Evolutionary conservation across 75 land plant species (phyloP).

Genomic region (Pinus taeda): DNA sequence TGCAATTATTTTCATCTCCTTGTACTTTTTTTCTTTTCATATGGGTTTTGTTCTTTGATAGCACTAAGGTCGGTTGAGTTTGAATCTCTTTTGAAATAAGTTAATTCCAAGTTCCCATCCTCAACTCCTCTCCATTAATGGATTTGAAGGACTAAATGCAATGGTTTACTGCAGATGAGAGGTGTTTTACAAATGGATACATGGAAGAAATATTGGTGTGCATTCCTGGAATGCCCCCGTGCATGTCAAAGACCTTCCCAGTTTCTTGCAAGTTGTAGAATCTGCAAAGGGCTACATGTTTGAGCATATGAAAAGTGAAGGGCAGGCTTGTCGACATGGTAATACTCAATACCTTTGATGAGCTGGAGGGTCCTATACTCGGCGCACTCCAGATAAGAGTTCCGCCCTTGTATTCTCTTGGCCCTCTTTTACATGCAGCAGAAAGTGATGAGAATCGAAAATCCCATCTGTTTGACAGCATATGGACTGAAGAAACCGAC

Average conservation of each 20-base stretch:
- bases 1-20: neutral
- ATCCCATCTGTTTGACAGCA: too few relatives aligned
- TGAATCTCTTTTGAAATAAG: too few relatives aligned
- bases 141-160: too few relatives aligned
- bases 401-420: neutral
- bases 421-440: too few relatives aligned
- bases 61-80: too few relatives aligned
- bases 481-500: too few relatives aligned
- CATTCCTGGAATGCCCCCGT: constrained; percentile 36
- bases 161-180: constrained; percentile 27
- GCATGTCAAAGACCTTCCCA: constrained; percentile 39
- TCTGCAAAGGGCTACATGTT: neutral
- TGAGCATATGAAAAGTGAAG: neutral
- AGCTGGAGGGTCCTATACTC: constrained; percentile 13
- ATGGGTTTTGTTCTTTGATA: too few relatives aligned
- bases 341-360: constrained; percentile 12
- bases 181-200: neutral
- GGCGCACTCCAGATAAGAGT: neutral
- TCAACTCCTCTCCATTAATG: neutral
- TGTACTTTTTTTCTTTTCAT: too few relatives aligned
- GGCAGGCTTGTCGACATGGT: neutral
- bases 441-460: too few relatives aligned
- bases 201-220: constrained; percentile 29
- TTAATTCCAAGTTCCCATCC: too few relatives aligned
- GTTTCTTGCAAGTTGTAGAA: constrained; percentile 29